These are phyloP conservation scores for Lyophyllum semitale DNA, from an alignment of 768 basidiomycete species.

Conservation along the genomic window DNA sequence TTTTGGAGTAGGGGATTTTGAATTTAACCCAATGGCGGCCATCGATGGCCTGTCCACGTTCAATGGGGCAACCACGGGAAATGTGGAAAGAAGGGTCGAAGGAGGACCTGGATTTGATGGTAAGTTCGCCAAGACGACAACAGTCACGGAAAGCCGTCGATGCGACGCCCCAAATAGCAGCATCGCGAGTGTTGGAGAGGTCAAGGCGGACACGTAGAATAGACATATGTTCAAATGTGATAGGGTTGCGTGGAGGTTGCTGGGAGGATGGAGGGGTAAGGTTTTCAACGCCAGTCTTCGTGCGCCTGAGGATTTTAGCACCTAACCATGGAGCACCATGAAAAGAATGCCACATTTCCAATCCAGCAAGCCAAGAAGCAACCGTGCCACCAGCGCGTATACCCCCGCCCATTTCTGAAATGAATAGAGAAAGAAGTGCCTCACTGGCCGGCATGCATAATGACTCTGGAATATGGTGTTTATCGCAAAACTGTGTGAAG, in stretches of 20 bases:
- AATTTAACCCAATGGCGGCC: background rate
- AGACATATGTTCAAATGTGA: slow-evolving; percentile 31
- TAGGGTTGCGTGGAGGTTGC: slow-evolving; percentile 20
- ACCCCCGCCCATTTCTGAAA: background rate
- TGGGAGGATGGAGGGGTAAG: background rate
- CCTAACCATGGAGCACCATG: slow-evolving; percentile 33
- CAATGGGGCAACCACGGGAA: background rate
- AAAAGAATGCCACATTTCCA: too few species aligned
- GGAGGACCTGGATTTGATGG: background rate
- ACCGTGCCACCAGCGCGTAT: slow-evolving; percentile 14
- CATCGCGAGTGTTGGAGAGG: slow-evolving; percentile 7
- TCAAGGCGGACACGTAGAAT: slow-evolving; percentile 13
- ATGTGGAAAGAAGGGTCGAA: background rate
- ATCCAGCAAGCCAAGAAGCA: slow-evolving; percentile 26
- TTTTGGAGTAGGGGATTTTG: slow-evolving; percentile 7
- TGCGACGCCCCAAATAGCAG: slow-evolving; percentile 8
- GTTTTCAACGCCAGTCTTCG: slow-evolving; percentile 13
- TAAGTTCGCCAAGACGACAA: slow-evolving; percentile 5
- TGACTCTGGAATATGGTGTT: slow-evolving; percentile 21
- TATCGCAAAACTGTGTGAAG: slow-evolving; percentile 38
- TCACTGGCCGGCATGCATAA: slow-evolving; percentile 29
- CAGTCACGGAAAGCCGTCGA: background rate
- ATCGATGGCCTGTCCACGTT: background rate
- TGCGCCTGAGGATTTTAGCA: slow-evolving; percentile 15
- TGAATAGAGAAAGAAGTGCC: slow-evolving; percentile 26